A percentile compares a stretch with the other conserved stretches of the same genome.
Conservation (phyloP, 352 stramenopile genomes). For the Phytopythium boreale region DNA sequence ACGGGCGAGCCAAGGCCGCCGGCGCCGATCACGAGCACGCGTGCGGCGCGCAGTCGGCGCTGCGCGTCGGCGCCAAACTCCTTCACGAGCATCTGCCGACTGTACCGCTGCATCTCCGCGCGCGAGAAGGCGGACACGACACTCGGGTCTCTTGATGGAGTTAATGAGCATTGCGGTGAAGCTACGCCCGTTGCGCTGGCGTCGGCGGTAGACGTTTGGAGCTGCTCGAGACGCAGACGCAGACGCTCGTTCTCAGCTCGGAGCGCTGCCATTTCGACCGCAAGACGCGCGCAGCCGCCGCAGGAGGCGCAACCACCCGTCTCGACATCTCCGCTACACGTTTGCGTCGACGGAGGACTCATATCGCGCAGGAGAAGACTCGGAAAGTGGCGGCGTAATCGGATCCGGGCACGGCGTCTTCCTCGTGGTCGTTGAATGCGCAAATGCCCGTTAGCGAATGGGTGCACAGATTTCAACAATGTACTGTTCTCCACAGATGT, state of each 20-base stretch:
- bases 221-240: not conserved
- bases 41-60: constrained; percentile 63
- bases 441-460: not conserved
- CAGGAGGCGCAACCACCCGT: not conserved
- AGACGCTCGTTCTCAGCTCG: constrained; percentile 6
- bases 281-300: not conserved
- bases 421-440: not conserved
- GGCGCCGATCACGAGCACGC: constrained; percentile 91
- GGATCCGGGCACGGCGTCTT: not conserved
- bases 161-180: not conserved
- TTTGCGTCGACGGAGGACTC: not conserved
- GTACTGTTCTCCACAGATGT: not conserved
- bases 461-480: not conserved
- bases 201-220: not conserved
- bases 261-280: not conserved
- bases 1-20: constrained; percentile 95
- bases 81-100: constrained; percentile 92
- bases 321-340: not conserved
- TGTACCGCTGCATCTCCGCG: constrained; percentile 85
- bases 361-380: not conserved
- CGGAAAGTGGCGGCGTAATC: not conserved
- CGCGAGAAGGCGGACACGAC: constrained; percentile 36
- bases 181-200: not conserved
- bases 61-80: constrained; percentile 92
- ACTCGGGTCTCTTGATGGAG: not conserved